Conservation (phyloP, 768 basidiomycete species). For the Lyophyllum shimeji region DNA sequence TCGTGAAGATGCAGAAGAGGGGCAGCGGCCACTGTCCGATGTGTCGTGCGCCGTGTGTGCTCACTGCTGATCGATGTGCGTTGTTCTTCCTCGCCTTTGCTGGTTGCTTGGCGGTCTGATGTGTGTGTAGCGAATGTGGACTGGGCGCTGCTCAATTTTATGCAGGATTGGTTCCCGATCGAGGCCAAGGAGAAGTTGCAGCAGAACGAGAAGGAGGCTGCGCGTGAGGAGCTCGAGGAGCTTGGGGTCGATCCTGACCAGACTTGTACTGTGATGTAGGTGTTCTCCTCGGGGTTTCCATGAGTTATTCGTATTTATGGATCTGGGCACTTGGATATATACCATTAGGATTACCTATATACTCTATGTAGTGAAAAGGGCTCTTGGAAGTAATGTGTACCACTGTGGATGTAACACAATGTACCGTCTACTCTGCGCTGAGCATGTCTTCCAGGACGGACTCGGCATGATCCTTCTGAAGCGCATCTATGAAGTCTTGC, state of each 20-base stretch:
- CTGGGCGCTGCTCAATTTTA: slow-evolving; percentile 77
- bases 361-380: not conserved
- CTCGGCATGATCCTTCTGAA: slow-evolving; percentile 57
- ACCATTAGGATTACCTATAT: not conserved
- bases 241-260: slow-evolving; percentile 55
- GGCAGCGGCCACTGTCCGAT: slow-evolving; percentile 77
- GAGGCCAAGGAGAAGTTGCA: slow-evolving; percentile 76
- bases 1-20: slow-evolving; percentile 91
- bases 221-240: slow-evolving; percentile 65
- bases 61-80: slow-evolving; percentile 76
- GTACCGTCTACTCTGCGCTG: not conserved
- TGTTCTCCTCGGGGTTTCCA: not conserved
- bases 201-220: slow-evolving; percentile 74
- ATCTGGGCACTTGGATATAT: not conserved
- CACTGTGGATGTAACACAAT: not conserved
- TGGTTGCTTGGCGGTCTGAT: not conserved
- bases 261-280: slow-evolving; percentile 15
- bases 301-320: not conserved
- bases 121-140: slow-evolving; percentile 66
- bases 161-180: slow-evolving; percentile 90
- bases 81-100: slow-evolving; percentile 10
- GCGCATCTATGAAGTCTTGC: slow-evolving; percentile 54
- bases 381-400: not conserved
- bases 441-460: slow-evolving; percentile 22
- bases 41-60: slow-evolving; percentile 77